Conservation (phyloP, 2,329 filamentous ascomycete species). For the Beauveria brongniartii region DNA sequence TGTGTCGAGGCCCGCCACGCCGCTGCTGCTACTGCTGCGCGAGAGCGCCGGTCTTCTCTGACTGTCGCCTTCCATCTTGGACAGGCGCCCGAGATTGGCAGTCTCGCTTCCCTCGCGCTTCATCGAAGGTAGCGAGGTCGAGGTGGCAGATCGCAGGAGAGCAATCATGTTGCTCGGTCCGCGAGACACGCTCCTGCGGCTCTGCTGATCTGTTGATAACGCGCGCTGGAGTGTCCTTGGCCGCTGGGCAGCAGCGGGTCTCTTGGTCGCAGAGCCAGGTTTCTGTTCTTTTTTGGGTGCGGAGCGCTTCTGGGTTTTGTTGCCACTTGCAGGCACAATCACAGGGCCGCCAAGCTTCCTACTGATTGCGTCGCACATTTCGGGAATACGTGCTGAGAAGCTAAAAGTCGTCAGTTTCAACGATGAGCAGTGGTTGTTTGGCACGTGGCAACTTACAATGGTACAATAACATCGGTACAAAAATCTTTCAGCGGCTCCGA, state of each 20-base stretch:
- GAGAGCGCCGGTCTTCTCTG: conserved; percentile 29
- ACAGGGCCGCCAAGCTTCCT: conserved; percentile 68
- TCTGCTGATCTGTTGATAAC: conserved; percentile 50
- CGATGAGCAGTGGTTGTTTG: no score
- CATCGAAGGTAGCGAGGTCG: conserved; percentile 48
- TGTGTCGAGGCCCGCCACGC: conserved; percentile 44
- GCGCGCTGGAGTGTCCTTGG: conserved; percentile 53
- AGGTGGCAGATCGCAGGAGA: conserved; percentile 60
- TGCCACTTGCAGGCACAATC: conserved; percentile 46
- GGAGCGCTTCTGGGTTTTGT: conserved; percentile 37
- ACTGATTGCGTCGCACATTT: conserved; percentile 61
- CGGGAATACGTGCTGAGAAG: conserved; percentile 68
- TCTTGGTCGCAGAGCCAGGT: conserved; percentile 45
- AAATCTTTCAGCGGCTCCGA: conserved; percentile 65
- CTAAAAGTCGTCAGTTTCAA: conserved; percentile 34
- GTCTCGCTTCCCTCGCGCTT: conserved; percentile 64
- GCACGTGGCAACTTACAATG: conserved; percentile 51
- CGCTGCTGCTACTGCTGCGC: conserved; percentile 37
- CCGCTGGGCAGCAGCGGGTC: conserved; percentile 32
- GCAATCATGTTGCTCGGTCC: conserved; percentile 52
- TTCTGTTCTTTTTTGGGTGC: conserved; percentile 36
- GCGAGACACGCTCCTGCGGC: conserved; percentile 44
- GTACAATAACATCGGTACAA: conserved; percentile 71
- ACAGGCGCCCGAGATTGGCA: conserved; percentile 40
- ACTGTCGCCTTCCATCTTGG: conserved; percentile 30